Conservation (phyloP, 2,329 filamentous ascomycete genomes). For the Ramichloridium luteum region DNA sequence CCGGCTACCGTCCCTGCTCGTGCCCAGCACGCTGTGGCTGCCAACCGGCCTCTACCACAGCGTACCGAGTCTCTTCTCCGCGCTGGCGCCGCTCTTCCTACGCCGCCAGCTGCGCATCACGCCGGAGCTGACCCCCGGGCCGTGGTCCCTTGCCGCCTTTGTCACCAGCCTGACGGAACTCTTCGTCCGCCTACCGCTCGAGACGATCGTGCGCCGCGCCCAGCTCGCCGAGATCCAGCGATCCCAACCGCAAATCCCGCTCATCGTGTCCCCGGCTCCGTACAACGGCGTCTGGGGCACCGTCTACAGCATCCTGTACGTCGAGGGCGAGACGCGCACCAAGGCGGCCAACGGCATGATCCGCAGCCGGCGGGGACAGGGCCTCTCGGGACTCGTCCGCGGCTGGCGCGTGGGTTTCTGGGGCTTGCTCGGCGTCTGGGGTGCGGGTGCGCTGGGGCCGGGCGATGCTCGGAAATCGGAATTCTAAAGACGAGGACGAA, state of each 20-base stretch:
- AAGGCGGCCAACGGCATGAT: slow-evolving; percentile 25
- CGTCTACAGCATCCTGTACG: slow-evolving; percentile 72
- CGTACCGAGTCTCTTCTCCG: slow-evolving; percentile 68
- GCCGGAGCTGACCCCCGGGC: slow-evolving; percentile 63
- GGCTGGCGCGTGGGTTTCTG: slow-evolving; percentile 71
- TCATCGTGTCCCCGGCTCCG: slow-evolving; percentile 65
- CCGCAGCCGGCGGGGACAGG: slow-evolving; percentile 50
- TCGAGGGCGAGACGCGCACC: slow-evolving; percentile 54
- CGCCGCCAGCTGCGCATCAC: slow-evolving; percentile 77
- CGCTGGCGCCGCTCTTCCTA: slow-evolving; percentile 73
- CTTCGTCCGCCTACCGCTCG: slow-evolving; percentile 75
- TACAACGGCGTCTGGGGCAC: slow-evolving; percentile 85
- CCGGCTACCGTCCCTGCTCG: slow-evolving; percentile 57
- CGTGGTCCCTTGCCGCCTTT: slow-evolving; percentile 75
- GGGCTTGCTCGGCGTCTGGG: slow-evolving; percentile 64
- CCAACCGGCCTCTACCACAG: slow-evolving; percentile 81
- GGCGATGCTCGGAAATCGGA: slow-evolving; percentile 44
- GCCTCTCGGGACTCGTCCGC: slow-evolving; percentile 54
- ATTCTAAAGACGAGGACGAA: slow-evolving; percentile 24
- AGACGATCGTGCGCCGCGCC: slow-evolving; percentile 80
- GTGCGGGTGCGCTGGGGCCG: slow-evolving; percentile 50
- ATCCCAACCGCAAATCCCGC: slow-evolving; percentile 40
- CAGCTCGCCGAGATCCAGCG: slow-evolving; percentile 46
- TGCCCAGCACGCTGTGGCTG: slow-evolving; percentile 56
- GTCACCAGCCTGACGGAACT: slow-evolving; percentile 67